Evolutionary conservation across 306 rosid genomes (phyloP), one percentile per base, ranked within the genome.

Genomic region (Heteromeles arbutifolia): DNA sequence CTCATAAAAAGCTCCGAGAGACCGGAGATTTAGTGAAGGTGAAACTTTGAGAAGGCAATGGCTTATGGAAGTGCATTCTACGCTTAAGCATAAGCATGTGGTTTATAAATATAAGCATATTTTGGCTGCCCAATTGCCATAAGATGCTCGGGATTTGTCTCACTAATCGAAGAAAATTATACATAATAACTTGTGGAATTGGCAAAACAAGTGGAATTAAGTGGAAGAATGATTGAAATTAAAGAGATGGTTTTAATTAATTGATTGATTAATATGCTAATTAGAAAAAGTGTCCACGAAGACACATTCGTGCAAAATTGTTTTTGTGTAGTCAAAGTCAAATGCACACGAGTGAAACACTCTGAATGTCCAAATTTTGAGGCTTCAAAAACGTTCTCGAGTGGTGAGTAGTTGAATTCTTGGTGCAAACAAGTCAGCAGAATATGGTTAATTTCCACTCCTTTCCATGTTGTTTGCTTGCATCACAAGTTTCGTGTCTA

Each of bases 311-410:
- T 76, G 86, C 80, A 76, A 31, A 32, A 41, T 52, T 73, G 48
- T 8, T 66, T 18, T 65, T 59, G 29, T 5, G 74, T 28, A 69
- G 93, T 87, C 90, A 87, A 88, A 83, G 91, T 87, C 90, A 89
- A 88, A 84, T 78, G 92, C 97, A 88, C 96, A 89, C 93, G 96
- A 88, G 91, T 91, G 98, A 81, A 87, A 84, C 83, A 80, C 77
- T 58, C 67, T 77, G 57, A 65, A 76, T 84, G 34, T 73, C 96
- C 97, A 84, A 79, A 72, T 54, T 85, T 88, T 79, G 89, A 88
- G 96, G 90, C 96, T 84, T 88, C 80, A 91, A 87, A 84, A 81
- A 84, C 85, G 93, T 84, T 75, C 85, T 93, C 69, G 98, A 77
- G 75, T 79, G 80, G 31, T 29, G 87, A 65, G 81, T 85, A 87